Base-by-base conservation (phyloP, 768 basidiomycete species). In the Pulveroboletus sp. region DNA sequence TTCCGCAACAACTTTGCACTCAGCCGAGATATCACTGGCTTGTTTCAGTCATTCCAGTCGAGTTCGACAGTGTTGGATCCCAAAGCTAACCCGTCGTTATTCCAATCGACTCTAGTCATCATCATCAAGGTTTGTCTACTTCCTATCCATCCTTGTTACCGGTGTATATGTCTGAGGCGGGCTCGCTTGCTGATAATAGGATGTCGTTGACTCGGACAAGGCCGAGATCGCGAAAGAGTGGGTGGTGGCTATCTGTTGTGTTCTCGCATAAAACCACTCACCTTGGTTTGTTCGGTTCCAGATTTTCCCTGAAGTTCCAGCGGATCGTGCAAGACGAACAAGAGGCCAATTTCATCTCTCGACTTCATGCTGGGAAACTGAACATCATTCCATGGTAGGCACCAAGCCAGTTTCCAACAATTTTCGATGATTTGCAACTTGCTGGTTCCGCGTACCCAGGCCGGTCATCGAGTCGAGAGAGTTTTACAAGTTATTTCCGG, bases 1-100 rank as follows among this genome's bases (percentile, higher is more conserved):
- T 83, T 82, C 68, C 75, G 83, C 4, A 82, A 84, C 49, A 84
- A 84, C 45, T 84, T 84, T 46, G 80, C 82, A 0, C 64, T 83
- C 2, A 77, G 79, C 36, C 71, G 81, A 17, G 80, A 82, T 53
- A 80, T 84, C 14, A 72, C 76, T 4, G 79, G 79, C 3, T 72
- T 83, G 2, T 84, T 84, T 48, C 78, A 79, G 48, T 81, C 80
- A 0, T 82, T 81, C 66, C 80, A 81, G 51, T 76, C 78, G 0
- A 79, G 78, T n/a, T 74, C 78, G 0, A 74, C 77, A 0, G 73
- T 84, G 12, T 61, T 84, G 4, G 80, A 85, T 55, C 83, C 82
- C 9, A 70, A 73, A 12, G 68, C 75, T 0, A 84, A 83, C 57
- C 81, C 80, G 0, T 72, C 71, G 3, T 63, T 85, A 7, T 84